Evolutionary conservation across 352 stramenopile genomes (phyloP).

Genomic region (Pythium guiyangense): DNA sequence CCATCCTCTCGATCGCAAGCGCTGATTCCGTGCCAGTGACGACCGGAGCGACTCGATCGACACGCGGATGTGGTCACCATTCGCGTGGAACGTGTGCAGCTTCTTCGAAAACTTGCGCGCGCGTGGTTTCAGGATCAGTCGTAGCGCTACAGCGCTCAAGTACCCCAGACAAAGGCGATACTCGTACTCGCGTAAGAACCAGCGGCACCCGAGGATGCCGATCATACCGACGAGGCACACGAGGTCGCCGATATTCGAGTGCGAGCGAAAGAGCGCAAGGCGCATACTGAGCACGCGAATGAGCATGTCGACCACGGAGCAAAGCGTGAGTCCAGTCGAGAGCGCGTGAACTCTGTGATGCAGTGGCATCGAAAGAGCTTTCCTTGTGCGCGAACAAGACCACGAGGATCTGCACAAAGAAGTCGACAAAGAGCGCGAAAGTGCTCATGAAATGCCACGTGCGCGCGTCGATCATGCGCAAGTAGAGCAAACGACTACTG

Average conservation of each 20-base stretch:
- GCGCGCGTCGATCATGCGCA: slow-evolving; percentile 82
- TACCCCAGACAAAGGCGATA: slow-evolving; percentile 73
- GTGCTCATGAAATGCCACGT: slow-evolving; percentile 87
- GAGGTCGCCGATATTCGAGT: slow-evolving; percentile 80
- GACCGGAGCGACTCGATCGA: slow-evolving; percentile 80
- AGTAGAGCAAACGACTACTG: slow-evolving; percentile 55
- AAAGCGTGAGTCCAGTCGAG: slow-evolving; percentile 67
- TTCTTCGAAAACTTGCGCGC: slow-evolving; percentile 86
- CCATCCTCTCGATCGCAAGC: slow-evolving; percentile 86
- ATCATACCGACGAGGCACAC: slow-evolving; percentile 67
- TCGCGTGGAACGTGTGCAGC: slow-evolving; percentile 82
- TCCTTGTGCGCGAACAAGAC: slow-evolving; percentile 69
- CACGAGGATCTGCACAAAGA: slow-evolving; percentile 76
- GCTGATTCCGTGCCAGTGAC: slow-evolving; percentile 69
- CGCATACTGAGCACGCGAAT: slow-evolving; percentile 71
- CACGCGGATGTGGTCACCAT: slow-evolving; percentile 82
- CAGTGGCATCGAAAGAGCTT: slow-evolving; percentile 54
- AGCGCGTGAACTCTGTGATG: slow-evolving; percentile 66
- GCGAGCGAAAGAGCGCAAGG: slow-evolving; percentile 68
- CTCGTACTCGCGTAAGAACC: slow-evolving; percentile 50
- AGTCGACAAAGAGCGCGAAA: slow-evolving; percentile 82
- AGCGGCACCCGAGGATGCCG: slow-evolving; percentile 42
- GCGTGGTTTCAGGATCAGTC: slow-evolving; percentile 81
- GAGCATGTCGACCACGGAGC: slow-evolving; percentile 82
- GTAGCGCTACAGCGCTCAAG: slow-evolving; percentile 53